phyloP scores from a whole-genome alignment of 2,329 filamentous ascomycete genomes.

The Pseudogymnoascus sp. region DNA sequence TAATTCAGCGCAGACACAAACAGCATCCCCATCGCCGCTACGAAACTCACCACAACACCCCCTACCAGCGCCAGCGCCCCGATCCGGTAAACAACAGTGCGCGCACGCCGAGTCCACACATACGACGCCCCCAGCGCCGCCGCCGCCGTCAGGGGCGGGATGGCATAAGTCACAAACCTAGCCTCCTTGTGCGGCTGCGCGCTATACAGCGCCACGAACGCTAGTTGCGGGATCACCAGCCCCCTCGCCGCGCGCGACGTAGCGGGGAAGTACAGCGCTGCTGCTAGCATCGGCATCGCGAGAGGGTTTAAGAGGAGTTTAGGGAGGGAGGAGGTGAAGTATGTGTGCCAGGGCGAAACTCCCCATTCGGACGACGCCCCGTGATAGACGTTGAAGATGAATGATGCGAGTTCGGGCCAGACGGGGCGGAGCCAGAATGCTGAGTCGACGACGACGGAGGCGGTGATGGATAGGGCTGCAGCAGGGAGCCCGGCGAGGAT shows the following conservation, averaged over 20 bases:
- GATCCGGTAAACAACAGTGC: slow-evolving; percentile 48
- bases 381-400: slow-evolving; percentile 83
- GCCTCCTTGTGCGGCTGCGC: slow-evolving; percentile 92
- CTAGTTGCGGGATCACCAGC: slow-evolving; percentile 57
- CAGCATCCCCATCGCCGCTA: slow-evolving; percentile 58
- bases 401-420: slow-evolving; percentile 86
- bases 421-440: slow-evolving; percentile 85
- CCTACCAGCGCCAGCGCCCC: slow-evolving; percentile 47
- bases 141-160: slow-evolving; percentile 72
- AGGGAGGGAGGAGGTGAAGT: slow-evolving; percentile 74
- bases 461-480: slow-evolving; percentile 54
- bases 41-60: slow-evolving; percentile 54
- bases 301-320: slow-evolving; percentile 77
- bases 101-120: slow-evolving; percentile 58
- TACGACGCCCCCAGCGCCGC: slow-evolving; percentile 67
- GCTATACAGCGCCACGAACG: slow-evolving; percentile 75
- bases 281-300: slow-evolving; percentile 45
- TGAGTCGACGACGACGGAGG: slow-evolving; percentile 73
- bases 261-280: slow-evolving; percentile 42
- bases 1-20: slow-evolving; percentile 84
- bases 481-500: slow-evolving; percentile 59
- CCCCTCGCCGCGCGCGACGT: slow-evolving; percentile 37
- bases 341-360: slow-evolving; percentile 75
- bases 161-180: slow-evolving; percentile 84
- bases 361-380: slow-evolving; percentile 85